A percentile compares a stretch with the other conserved stretches of the same genome.
These are phyloP conservation scores for Globisporangium solare DNA, from an alignment of 352 stramenopile species.

Conservation along the genomic window DNA sequence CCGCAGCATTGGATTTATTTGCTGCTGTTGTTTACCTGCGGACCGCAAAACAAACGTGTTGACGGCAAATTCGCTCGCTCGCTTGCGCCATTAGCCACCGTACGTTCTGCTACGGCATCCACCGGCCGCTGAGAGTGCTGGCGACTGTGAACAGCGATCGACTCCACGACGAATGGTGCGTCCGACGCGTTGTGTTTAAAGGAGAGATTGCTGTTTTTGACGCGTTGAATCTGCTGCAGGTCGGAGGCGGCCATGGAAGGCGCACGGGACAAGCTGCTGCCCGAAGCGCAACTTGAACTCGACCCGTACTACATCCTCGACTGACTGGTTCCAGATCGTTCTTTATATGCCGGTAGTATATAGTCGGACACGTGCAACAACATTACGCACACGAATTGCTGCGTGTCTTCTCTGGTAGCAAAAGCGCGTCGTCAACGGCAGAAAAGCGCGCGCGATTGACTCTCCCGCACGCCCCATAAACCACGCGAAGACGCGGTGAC, in stretches of 20 bases:
- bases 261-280: constrained; percentile 23
- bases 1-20: no score
- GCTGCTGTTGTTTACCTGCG: background rate
- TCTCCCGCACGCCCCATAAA: no score
- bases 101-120: constrained; percentile 65
- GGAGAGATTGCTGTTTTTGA: no score
- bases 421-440: no score
- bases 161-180: constrained; percentile 34
- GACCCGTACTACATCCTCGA: constrained; percentile 34
- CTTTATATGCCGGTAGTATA: no score
- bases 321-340: background rate
- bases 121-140: constrained; percentile 52
- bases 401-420: background rate
- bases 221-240: no score
- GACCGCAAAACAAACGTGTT: background rate
- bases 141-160: constrained; percentile 67
- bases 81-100: constrained; percentile 25
- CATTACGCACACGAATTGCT: background rate
- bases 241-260: constrained; percentile 21
- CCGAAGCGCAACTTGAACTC: constrained; percentile 29
- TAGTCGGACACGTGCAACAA: no score
- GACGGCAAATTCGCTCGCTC: background rate
- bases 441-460: no score
- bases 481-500: no score
- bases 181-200: no score